Evolutionary conservation across 1,284 basidiomycete genomes (phyloP).

Genomic region (Psilocybe mexicana): DNA sequence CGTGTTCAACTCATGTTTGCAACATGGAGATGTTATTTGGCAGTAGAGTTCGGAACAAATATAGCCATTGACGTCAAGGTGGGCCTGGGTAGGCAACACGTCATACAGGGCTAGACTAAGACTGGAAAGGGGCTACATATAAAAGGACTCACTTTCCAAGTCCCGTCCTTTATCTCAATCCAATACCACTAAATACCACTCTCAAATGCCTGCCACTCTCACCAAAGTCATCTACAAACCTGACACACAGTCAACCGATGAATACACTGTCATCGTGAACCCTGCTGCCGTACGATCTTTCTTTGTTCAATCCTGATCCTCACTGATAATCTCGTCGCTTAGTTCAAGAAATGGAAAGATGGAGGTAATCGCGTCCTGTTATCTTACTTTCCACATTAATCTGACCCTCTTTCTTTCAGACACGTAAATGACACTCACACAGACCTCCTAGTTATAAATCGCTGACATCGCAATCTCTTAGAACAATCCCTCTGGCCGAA

Average conservation of each 20-base stretch:
- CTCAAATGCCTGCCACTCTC: conserved; percentile 49
- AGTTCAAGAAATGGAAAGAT: conserved; percentile 79
- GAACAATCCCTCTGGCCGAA: conserved; percentile 63
- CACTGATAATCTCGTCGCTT: conserved; percentile 22
- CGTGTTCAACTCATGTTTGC: too few relatives aligned
- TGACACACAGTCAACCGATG: conserved; percentile 65
- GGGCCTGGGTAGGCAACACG: conserved; percentile 28
- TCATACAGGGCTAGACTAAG: conserved; percentile 30
- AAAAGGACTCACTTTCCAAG: conserved; percentile 24
- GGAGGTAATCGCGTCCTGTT: conserved; percentile 55
- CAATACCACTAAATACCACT: conserved; percentile 14
- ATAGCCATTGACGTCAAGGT: conserved; percentile 30
- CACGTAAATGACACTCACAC: conserved; percentile 50
- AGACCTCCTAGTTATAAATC: conserved; percentile 3
- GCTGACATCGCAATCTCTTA: conserved; percentile 27
- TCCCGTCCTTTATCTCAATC: conserved; percentile 17
- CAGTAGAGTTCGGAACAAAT: neutral
- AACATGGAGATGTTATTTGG: neutral
- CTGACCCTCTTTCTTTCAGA: conserved; percentile 42
- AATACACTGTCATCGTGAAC: conserved; percentile 71
- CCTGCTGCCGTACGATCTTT: conserved; percentile 51
- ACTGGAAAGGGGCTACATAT: conserved; percentile 23
- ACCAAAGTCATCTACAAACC: conserved; percentile 80
- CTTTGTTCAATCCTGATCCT: conserved; percentile 14
- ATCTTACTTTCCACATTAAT: conserved; percentile 8